These are phyloP conservation scores for Barnettozyma vustinii DNA, from an alignment of 805 yeast genomes.

Conservation along the genomic window DNA sequence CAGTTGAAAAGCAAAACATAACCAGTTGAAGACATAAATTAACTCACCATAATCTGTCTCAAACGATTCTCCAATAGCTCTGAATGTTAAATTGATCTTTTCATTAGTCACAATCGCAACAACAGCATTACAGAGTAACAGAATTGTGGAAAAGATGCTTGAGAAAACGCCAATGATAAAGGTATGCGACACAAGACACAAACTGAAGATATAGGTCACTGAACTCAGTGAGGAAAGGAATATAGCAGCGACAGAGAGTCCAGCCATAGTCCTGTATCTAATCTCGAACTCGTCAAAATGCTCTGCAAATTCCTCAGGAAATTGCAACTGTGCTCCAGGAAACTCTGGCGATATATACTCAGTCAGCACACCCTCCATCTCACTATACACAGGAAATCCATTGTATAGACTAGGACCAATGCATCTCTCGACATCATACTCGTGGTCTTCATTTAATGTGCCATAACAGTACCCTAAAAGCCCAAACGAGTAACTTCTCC, in stretches of 20 bases:
- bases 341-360: neutral
- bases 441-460: neutral
- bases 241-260: slow-evolving; percentile 2
- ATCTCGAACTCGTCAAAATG: neutral
- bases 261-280: slow-evolving; percentile 2
- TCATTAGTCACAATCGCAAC: slow-evolving; percentile 1
- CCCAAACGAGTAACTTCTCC: slow-evolving; percentile 6
- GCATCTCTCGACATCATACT: slow-evolving; percentile 1
- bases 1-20: neutral
- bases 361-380: neutral
- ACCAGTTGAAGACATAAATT: slow-evolving; percentile 6
- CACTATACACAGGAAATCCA: slow-evolving; percentile 3
- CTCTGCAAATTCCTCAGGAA: neutral
- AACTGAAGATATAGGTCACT: slow-evolving; percentile 3
- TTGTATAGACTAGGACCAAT: slow-evolving; percentile 1
- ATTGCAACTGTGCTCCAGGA: slow-evolving; percentile 2
- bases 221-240: slow-evolving; percentile 1
- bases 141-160: slow-evolving; percentile 3
- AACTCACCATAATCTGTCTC: slow-evolving; percentile 4
- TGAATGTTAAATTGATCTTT: neutral
- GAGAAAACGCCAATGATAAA: slow-evolving; percentile 5
- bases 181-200: slow-evolving; percentile 1
- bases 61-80: neutral
- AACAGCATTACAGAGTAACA: slow-evolving; percentile 3
- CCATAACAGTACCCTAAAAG: slow-evolving; percentile 8